phyloP scores from a whole-genome alignment of 2,329 filamentous ascomycete genomes.

The Xylariaceae sp. region DNA sequence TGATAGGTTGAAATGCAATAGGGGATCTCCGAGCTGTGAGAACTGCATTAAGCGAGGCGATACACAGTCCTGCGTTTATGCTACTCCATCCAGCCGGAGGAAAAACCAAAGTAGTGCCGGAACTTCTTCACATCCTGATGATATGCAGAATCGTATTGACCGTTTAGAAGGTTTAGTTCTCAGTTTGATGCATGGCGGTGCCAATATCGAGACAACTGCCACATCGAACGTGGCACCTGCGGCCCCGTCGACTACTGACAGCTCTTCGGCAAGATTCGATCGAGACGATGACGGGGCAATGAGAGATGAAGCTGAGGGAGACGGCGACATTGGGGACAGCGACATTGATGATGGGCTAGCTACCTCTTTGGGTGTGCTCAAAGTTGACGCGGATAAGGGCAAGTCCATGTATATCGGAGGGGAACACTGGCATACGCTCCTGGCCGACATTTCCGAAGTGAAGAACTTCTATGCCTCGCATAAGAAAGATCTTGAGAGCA shows the following conservation, averaged over 20 bases:
- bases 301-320: slow-evolving; percentile 54
- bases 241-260: slow-evolving; percentile 46
- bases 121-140: slow-evolving; percentile 71
- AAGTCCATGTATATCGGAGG: slow-evolving; percentile 83
- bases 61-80: slow-evolving; percentile 82
- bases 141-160: slow-evolving; percentile 99
- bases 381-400: slow-evolving; percentile 75
- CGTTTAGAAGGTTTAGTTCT: slow-evolving; percentile 89
- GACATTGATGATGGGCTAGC: slow-evolving; percentile 71
- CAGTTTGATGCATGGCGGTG: slow-evolving; percentile 88
- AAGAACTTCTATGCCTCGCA: slow-evolving; percentile 86
- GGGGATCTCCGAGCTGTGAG: slow-evolving; percentile 79
- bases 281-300: slow-evolving; percentile 58
- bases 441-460: slow-evolving; percentile 86
- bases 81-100: slow-evolving; percentile 69
- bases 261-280: slow-evolving; percentile 53
- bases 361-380: slow-evolving; percentile 78
- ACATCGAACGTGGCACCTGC: slow-evolving; percentile 30
- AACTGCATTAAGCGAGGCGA: slow-evolving; percentile 91
- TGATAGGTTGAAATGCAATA: slow-evolving; percentile 75
- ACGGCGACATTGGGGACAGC: slow-evolving; percentile 65
- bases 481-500: slow-evolving; percentile 86
- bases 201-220: slow-evolving; percentile 49
- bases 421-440: slow-evolving; percentile 79
- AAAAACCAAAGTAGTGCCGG: slow-evolving; percentile 64